A percentile compares a stretch with the other conserved stretches of the same genome.
These are phyloP conservation scores for Glycyrrhiza uralensis DNA, from an alignment of 306 rosid genomes.

Conservation along the genomic window DNA sequence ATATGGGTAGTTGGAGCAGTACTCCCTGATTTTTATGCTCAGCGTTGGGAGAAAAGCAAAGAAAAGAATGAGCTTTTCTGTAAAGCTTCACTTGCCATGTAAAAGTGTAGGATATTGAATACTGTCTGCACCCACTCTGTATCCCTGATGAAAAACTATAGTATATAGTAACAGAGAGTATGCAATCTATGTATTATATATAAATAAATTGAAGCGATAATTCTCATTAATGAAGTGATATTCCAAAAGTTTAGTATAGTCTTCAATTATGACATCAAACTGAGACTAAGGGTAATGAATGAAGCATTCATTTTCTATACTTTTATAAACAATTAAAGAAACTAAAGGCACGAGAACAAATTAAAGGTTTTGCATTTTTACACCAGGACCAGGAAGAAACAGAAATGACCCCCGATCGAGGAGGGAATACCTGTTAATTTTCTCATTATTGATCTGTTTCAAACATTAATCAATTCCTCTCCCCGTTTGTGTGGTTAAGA, in stretches of 20 bases:
- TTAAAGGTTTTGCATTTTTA: slow-evolving; percentile 9
- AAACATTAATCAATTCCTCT: not conserved
- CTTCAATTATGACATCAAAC: no score
- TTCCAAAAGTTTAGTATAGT: not conserved
- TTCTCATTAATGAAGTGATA: not conserved
- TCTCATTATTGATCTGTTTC: not conserved
- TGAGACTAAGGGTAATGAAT: no score
- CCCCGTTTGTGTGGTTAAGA: not conserved
- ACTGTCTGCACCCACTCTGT: not conserved
- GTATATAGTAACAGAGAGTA: no score
- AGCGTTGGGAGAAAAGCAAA: not conserved
- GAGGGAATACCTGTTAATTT: no score
- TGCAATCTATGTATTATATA: no score
- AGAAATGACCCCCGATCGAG: no score
- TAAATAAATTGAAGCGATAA: no score
- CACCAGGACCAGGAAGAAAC: no score
- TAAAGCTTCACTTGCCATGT: no score
- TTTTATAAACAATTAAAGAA: no score
- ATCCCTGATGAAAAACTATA: not conserved
- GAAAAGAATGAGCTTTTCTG: not conserved
- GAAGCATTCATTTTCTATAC: no score
- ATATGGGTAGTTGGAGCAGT: not conserved
- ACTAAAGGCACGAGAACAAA: not conserved
- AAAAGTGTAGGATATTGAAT: no score
- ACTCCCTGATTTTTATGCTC: not conserved